A percentile compares a stretch with the other conserved stretches of the same genome.
Evolutionary conservation across 164 flowering plant species (phyloP).

Genomic region (Akebia trifoliata): DNA sequence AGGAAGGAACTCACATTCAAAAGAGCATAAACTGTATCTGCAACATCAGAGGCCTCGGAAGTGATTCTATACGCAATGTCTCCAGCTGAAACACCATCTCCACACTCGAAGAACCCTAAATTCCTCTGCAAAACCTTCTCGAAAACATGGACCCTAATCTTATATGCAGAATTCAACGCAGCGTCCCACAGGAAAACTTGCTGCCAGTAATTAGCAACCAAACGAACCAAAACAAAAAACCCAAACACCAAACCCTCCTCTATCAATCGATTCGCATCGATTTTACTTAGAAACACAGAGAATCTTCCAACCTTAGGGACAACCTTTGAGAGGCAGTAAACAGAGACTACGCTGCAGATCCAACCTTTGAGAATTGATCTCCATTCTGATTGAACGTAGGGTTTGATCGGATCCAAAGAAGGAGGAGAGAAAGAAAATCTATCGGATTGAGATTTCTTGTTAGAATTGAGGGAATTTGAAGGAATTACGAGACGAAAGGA

Average conservation of each 20-base stretch:
- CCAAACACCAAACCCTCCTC: conserved; percentile 45
- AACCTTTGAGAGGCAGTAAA: conserved; percentile 54
- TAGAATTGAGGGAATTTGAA: background rate
- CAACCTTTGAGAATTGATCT: conserved; percentile 66
- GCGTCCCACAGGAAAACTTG: conserved; percentile 91
- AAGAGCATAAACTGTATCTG: conserved; percentile 68
- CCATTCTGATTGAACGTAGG: conserved; percentile 57
- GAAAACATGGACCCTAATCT: conserved; percentile 56
- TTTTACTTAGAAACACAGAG: conserved; percentile 21
- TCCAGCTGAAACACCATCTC: conserved; percentile 49
- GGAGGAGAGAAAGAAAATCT: conserved; percentile 1
- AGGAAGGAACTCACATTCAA: conserved; percentile 50
- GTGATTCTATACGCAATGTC: conserved; percentile 84
- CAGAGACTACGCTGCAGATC: conserved; percentile 73
- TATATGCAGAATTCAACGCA: conserved; percentile 46
- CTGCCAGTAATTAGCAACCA: conserved; percentile 59
- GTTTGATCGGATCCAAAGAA: conserved; percentile 35
- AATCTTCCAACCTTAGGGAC: conserved; percentile 54
- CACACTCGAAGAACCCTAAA: conserved; percentile 71
- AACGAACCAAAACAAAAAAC: conserved; percentile 37
- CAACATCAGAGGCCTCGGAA: conserved; percentile 82
- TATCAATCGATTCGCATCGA: conserved; percentile 18
- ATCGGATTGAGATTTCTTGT: background rate
- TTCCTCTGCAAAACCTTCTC: conserved; percentile 69
- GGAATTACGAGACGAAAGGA: background rate